Evolutionary conservation across 192 early-diverging fungal species (phyloP).

Genomic region (Podila epigama): DNA sequence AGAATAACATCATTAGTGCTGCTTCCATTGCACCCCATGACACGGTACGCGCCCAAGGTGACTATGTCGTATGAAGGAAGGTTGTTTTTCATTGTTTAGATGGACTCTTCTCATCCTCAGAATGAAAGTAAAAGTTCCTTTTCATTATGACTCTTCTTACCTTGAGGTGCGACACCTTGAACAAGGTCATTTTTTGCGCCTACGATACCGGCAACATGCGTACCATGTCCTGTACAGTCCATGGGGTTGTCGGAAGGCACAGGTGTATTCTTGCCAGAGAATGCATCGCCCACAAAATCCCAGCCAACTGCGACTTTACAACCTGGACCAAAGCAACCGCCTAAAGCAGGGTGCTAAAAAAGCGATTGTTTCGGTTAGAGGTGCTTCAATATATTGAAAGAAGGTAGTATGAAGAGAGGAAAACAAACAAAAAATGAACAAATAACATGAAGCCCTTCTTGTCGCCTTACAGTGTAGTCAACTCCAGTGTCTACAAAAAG

Average conservation of each 20-base stretch:
- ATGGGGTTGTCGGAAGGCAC: conserved; percentile 55
- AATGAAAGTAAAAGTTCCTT: no score
- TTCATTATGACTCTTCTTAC: conserved; percentile 24
- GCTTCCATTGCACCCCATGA: conserved; percentile 78
- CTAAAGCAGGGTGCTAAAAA: conserved; percentile 66
- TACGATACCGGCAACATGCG: conserved; percentile 72
- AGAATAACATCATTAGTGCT: conserved; percentile 73
- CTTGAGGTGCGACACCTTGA: conserved; percentile 82
- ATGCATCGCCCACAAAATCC: conserved; percentile 63
- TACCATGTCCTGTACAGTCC: conserved; percentile 70
- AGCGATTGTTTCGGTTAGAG: no score
- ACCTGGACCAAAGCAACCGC: conserved; percentile 64
- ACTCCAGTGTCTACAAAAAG: conserved; percentile 1
- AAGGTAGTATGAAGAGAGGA: no score
- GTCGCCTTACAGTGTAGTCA: background rate
- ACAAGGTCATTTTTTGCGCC: conserved; percentile 63
- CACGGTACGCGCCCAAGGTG: conserved; percentile 76
- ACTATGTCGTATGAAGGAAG: conserved; percentile 12
- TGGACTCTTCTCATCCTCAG: no score
- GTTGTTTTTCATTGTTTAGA: background rate
- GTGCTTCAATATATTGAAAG: no score
- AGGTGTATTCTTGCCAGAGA: conserved; percentile 51
- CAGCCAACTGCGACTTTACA: conserved; percentile 64
- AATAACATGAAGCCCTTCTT: background rate
- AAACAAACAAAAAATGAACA: background rate